Conservation (phyloP, 1,284 basidiomycete genomes). For the Cystobasidium sp. region DNA sequence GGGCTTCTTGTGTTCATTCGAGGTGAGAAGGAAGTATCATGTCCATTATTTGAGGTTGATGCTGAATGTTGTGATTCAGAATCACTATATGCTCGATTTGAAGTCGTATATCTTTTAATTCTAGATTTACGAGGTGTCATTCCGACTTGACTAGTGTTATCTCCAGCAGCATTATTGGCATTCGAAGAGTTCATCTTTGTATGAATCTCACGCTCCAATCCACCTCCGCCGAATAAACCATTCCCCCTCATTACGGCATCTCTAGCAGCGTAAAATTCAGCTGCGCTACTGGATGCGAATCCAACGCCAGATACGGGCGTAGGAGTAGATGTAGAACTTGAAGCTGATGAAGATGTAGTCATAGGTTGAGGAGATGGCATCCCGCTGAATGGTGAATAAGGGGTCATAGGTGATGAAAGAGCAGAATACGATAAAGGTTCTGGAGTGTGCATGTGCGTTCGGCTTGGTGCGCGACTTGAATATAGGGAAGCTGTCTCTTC, state of each 20-base stretch:
- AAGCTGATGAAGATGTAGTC: neutral
- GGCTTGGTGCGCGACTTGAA: slow-evolving; percentile 9
- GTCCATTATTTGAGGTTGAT: neutral
- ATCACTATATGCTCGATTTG: slow-evolving; percentile 19
- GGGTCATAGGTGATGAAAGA: neutral
- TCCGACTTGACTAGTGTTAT: neutral
- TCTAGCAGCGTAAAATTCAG: slow-evolving; percentile 40
- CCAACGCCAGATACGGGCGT: slow-evolving; percentile 17
- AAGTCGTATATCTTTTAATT: slow-evolving; percentile 12
- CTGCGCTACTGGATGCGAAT: slow-evolving; percentile 26
- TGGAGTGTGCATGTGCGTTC: slow-evolving; percentile 12
- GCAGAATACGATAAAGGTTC: slow-evolving; percentile 3
- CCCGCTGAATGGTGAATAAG: neutral
- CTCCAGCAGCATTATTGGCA: neutral
- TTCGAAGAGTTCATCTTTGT: slow-evolving; percentile 20
- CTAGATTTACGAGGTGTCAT: slow-evolving; percentile 7
- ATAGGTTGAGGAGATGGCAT: neutral
- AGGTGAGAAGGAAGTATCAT: neutral
- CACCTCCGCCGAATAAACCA: slow-evolving; percentile 35
- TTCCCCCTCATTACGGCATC: slow-evolving; percentile 37
- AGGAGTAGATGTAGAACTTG: slow-evolving; percentile 15
- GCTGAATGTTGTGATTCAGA: slow-evolving; percentile 13
- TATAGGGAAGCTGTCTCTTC: slow-evolving; percentile 1
- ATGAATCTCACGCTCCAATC: slow-evolving; percentile 34
- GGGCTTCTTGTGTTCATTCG: neutral